phyloP scores from a whole-genome alignment of 148 eudicot genomes.

The Chenopodium album region DNA sequence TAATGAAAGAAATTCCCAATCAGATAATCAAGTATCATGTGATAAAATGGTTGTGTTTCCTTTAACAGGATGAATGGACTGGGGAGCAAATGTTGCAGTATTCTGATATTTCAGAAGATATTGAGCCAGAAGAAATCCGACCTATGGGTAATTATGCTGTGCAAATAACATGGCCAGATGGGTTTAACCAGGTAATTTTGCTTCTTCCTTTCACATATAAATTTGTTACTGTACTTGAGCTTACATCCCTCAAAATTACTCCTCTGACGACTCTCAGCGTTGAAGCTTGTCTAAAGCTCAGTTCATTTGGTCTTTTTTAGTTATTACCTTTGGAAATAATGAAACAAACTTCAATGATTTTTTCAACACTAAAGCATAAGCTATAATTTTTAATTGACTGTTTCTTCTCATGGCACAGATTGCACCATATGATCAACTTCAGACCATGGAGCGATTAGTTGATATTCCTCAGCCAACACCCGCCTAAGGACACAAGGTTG shows the following conservation, averaged over 20 bases:
- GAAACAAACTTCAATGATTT: background rate
- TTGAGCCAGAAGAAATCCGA: constrained; percentile 94
- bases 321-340: no score
- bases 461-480: constrained; percentile 62
- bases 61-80: constrained; percentile 92
- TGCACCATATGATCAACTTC: constrained; percentile 98
- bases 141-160: constrained; percentile 99
- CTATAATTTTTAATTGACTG: background rate
- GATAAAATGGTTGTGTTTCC: constrained; percentile 2
- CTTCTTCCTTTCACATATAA: background rate
- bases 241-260: background rate
- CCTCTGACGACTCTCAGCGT: background rate
- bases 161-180: constrained; percentile 97
- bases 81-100: constrained; percentile 90
- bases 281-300: background rate
- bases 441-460: constrained; percentile 79
- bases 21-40: background rate
- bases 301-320: background rate
- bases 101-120: constrained; percentile 80
- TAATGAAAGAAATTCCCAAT: background rate
- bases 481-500: constrained; percentile 27
- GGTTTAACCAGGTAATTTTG: constrained; percentile 76
- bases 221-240: background rate
- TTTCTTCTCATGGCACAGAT: constrained; percentile 53
- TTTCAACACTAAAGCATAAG: background rate